Percentiles rank a stretch among this genome's conserved stretches.
These are phyloP conservation scores for Pythium scleroteichum DNA, from an alignment of 352 stramenopile genomes.

Conservation along the genomic window DNA sequence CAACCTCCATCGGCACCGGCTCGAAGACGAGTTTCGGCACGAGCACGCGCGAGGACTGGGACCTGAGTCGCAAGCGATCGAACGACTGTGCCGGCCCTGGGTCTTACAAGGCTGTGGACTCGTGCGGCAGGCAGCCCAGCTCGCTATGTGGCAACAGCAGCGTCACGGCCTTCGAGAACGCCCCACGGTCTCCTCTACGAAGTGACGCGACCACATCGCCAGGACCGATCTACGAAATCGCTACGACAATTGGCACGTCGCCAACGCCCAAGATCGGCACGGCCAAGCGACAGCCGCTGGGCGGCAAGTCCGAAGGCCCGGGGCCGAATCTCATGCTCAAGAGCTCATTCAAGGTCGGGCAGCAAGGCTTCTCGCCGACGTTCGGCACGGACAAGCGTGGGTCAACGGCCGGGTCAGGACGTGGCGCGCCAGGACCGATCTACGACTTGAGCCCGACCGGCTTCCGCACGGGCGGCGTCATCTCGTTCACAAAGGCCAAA, in stretches of 20 bases:
- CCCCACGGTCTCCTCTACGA: constrained; percentile 39
- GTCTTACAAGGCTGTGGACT: constrained; percentile 59
- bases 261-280: constrained; percentile 64
- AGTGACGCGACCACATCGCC: constrained; percentile 67
- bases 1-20: constrained; percentile 52
- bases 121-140: constrained; percentile 61
- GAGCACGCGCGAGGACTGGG: constrained; percentile 80
- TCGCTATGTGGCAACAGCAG: constrained; percentile 51
- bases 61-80: constrained; percentile 53
- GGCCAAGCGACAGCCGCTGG: constrained; percentile 51
- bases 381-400: constrained; percentile 72
- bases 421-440: constrained; percentile 49
- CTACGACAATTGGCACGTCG: constrained; percentile 42
- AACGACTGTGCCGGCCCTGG: constrained; percentile 69
- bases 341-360: constrained; percentile 45
- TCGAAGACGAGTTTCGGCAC: constrained; percentile 77
- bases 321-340: constrained; percentile 70
- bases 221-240: constrained; percentile 76
- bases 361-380: constrained; percentile 55
- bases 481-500: constrained; percentile 74
- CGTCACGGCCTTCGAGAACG: constrained; percentile 69
- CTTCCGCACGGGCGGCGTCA: constrained; percentile 49
- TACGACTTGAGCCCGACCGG: constrained; percentile 71
- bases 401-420: constrained; percentile 16
- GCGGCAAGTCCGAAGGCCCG: constrained; percentile 52